These are phyloP conservation scores for Ophiorrhiza pumila DNA, from an alignment of 257 asterid species.

Conservation along the genomic window DNA sequence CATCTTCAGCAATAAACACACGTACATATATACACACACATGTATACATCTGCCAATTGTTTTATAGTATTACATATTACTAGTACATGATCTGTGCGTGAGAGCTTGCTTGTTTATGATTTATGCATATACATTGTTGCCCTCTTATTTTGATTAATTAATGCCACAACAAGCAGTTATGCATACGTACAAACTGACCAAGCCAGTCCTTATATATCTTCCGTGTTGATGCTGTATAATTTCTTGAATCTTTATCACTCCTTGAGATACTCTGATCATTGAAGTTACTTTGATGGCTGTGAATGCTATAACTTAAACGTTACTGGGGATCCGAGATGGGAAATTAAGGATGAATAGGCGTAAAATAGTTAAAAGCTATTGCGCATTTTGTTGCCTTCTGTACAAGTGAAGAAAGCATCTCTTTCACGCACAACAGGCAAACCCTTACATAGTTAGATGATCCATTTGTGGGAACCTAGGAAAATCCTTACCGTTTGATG, in stretches of 20 bases:
- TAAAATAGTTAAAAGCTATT: background rate
- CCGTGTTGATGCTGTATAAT: too few relatives aligned
- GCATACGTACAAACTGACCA: background rate
- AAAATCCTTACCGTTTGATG: background rate
- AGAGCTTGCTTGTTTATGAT: too few relatives aligned
- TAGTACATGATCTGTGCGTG: too few relatives aligned
- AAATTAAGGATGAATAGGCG: too few relatives aligned
- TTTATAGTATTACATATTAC: too few relatives aligned
- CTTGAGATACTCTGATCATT: background rate
- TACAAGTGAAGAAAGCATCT: background rate
- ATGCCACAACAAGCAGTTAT: slow-evolving; percentile 4
- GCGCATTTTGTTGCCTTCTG: background rate
- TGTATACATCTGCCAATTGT: too few relatives aligned
- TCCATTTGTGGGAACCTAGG: slow-evolving; percentile 1
- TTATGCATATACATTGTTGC: background rate
- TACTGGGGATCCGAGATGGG: slow-evolving; percentile 17
- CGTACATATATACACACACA: background rate
- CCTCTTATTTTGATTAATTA: background rate
- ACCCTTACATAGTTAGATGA: background rate
- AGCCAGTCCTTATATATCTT: background rate
- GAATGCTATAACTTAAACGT: background rate
- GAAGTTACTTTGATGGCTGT: too few relatives aligned
- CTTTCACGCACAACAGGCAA: background rate
- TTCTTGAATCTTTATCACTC: background rate
- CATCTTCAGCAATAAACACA: background rate